phyloP scores from a whole-genome alignment of 2,329 filamentous ascomycete species.

The Pyrenophora tritici-repentis region DNA sequence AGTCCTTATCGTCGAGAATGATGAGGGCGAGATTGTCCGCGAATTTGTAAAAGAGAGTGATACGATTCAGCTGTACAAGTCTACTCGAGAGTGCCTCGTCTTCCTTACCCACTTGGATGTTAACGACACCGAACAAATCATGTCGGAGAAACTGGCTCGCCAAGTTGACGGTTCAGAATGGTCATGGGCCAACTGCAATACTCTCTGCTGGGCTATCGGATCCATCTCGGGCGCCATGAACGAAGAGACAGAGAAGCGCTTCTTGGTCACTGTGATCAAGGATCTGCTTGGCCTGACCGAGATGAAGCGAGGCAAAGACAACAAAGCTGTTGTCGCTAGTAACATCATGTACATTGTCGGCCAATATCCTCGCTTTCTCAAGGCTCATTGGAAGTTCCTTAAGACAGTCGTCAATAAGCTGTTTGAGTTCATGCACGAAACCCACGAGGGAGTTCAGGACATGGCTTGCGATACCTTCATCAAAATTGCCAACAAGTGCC shows the following conservation, averaged over 20 bases:
- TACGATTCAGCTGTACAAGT: slow-evolving; percentile 99
- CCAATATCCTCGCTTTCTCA: slow-evolving; percentile 96
- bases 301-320: slow-evolving; percentile 99
- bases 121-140: slow-evolving; percentile 95
- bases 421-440: slow-evolving; percentile 99
- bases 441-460: slow-evolving; percentile 97
- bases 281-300: slow-evolving; percentile 94
- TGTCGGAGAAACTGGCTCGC: slow-evolving; percentile 96
- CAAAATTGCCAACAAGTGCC: slow-evolving; percentile 98
- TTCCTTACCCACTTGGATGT: slow-evolving; percentile 98
- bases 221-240: slow-evolving; percentile 99
- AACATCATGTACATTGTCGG: slow-evolving; percentile 99
- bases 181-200: slow-evolving; percentile 99
- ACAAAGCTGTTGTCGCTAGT: slow-evolving; percentile 97
- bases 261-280: slow-evolving; percentile 98
- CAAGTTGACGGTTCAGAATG: slow-evolving; percentile 96
- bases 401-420: slow-evolving; percentile 99
- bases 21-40: slow-evolving; percentile 97
- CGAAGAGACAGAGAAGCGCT: slow-evolving; percentile 97
- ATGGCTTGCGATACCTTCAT: slow-evolving; percentile 99
- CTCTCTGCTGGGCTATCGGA: slow-evolving; percentile 98
- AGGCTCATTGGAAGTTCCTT: slow-evolving; percentile 99
- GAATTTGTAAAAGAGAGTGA: slow-evolving; percentile 99
- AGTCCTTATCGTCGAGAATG: slow-evolving; percentile 98
- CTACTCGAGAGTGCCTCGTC: slow-evolving; percentile 93